phyloP scores from a whole-genome alignment of 129 eudicot species.

The Artemisia annua region DNA sequence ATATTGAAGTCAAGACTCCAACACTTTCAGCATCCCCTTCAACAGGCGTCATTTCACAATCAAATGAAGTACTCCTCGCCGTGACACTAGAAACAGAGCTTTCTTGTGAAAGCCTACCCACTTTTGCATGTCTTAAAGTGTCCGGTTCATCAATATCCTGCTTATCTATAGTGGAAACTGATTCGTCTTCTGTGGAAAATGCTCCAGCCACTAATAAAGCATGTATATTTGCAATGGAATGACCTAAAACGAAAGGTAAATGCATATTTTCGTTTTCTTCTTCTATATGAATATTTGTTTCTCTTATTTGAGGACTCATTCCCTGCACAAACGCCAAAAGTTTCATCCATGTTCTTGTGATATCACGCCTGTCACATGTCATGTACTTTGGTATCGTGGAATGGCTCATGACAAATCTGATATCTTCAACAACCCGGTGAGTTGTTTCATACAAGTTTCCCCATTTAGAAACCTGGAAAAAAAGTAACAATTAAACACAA shows the following conservation, averaged over 20 bases:
- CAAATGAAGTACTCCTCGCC: constrained; percentile 43
- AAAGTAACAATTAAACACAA: not conserved
- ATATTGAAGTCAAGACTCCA: constrained; percentile 59
- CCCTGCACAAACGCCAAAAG: constrained; percentile 91
- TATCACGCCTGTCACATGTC: constrained; percentile 60
- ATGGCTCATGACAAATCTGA: constrained; percentile 93
- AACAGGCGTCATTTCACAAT: constrained; percentile 36
- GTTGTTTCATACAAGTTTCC: constrained; percentile 78
- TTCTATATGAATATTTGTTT: constrained; percentile 78
- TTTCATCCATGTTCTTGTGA: constrained; percentile 75
- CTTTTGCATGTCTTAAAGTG: constrained; percentile 78
- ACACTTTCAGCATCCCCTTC: constrained; percentile 32
- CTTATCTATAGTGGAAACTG: constrained; percentile 27
- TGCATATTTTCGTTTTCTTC: constrained; percentile 83
- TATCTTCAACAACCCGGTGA: constrained; percentile 85
- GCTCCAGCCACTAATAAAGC: constrained; percentile 83
- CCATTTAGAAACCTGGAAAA: constrained; percentile 76
- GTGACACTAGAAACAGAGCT: constrained; percentile 68
- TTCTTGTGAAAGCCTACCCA: constrained; percentile 90
- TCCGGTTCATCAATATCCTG: constrained; percentile 72
- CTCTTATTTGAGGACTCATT: constrained; percentile 94
- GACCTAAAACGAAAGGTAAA: constrained; percentile 78
- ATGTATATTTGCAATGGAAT: constrained; percentile 75
- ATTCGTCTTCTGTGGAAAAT: constrained; percentile 59
- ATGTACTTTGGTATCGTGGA: constrained; percentile 67